phyloP scores from a whole-genome alignment of 352 stramenopile genomes.

The Phytopythium sindhum region DNA sequence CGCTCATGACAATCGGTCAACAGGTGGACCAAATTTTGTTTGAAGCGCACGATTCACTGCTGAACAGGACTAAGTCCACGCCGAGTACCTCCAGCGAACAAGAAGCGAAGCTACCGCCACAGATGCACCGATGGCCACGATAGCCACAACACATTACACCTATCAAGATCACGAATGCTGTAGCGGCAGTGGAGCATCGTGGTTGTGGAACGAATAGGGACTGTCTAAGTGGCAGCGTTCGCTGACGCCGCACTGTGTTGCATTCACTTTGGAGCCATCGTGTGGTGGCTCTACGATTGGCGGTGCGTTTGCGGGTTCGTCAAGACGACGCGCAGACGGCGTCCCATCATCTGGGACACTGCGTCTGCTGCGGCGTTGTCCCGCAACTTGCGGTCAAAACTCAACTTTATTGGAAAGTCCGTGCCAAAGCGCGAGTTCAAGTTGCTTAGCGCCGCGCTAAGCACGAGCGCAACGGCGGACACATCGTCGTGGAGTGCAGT shows the following conservation, averaged over 20 bases:
- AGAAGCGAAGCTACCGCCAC: too few species aligned
- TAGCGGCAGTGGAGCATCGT: too few species aligned
- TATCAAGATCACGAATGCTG: too few species aligned
- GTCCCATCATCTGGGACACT: neutral
- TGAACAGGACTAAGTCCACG: too few species aligned
- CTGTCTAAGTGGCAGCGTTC: too few species aligned
- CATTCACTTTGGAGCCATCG: neutral
- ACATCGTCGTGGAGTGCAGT: neutral
- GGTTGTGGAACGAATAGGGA: too few species aligned
- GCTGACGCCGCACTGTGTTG: neutral
- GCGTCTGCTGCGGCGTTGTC: neutral
- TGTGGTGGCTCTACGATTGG: neutral
- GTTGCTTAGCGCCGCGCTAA: neutral
- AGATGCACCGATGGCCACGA: too few species aligned
- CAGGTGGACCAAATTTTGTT: constrained; percentile 1
- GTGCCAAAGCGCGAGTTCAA: neutral
- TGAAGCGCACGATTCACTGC: neutral
- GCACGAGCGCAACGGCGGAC: neutral
- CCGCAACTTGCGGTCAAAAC: neutral
- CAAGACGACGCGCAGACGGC: neutral
- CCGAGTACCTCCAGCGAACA: too few species aligned
- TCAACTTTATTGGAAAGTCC: neutral
- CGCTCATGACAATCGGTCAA: neutral
- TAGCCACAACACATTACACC: too few species aligned
- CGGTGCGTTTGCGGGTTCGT: neutral